Conservation (phyloP, 2,329 filamentous ascomycete genomes). For the Cryphonectria naterciae region DNA sequence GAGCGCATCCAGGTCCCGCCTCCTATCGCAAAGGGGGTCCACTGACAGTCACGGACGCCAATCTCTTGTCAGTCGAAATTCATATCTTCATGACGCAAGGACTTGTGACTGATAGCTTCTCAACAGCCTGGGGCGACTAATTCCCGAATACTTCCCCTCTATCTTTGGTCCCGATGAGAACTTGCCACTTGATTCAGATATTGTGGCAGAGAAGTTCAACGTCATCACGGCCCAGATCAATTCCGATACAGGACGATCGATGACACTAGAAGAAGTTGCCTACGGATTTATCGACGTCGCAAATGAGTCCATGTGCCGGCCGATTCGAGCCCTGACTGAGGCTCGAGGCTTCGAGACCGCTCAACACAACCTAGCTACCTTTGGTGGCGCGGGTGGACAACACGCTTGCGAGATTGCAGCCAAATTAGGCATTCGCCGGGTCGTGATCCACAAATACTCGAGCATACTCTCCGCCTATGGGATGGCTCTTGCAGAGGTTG, state of each 20-base stretch:
- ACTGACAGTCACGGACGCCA: constrained; percentile 83
- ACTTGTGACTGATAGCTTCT: neutral
- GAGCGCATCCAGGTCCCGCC: constrained; percentile 81
- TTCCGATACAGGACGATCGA: constrained; percentile 66
- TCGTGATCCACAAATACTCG: constrained; percentile 79
- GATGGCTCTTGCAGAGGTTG: constrained; percentile 85
- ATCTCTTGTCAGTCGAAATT: constrained; percentile 57
- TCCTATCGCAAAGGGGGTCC: constrained; percentile 86
- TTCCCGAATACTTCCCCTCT: constrained; percentile 86
- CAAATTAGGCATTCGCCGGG: constrained; percentile 77
- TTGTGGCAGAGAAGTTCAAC: constrained; percentile 56
- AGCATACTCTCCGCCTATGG: constrained; percentile 84
- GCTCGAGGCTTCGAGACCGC: constrained; percentile 86
- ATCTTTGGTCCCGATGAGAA: constrained; percentile 88
- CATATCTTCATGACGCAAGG: neutral
- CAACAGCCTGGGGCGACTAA: constrained; percentile 65
- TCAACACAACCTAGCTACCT: constrained; percentile 71
- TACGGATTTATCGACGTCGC: constrained; percentile 84
- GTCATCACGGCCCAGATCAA: constrained; percentile 77
- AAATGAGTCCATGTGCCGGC: constrained; percentile 84
- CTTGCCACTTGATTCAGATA: constrained; percentile 60
- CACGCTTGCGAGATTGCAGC: constrained; percentile 83
- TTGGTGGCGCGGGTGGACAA: constrained; percentile 66
- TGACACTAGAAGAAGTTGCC: constrained; percentile 78
- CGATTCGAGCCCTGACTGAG: constrained; percentile 83